A percentile compares a stretch with the other conserved stretches of the same genome.
These are phyloP conservation scores for Candida sp. DNA, from an alignment of 1,139 yeast species.

Conservation along the genomic window DNA sequence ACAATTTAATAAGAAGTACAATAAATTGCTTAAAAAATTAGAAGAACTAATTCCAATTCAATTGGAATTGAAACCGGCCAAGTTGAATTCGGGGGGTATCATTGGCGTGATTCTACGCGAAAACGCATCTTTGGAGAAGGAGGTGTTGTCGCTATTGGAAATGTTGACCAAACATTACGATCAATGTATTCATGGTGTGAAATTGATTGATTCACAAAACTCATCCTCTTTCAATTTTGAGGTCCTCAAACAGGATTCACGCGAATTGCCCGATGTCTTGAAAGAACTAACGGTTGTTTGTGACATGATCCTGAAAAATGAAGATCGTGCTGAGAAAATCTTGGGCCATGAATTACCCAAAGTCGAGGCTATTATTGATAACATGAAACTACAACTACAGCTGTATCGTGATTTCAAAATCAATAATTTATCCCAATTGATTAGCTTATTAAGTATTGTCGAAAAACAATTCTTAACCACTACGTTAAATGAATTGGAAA, in stretches of 20 bases:
- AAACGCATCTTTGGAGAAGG: conserved; percentile 58
- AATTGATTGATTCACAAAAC: conserved; percentile 9
- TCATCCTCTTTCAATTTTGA: conserved; percentile 20
- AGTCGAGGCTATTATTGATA: conserved; percentile 14
- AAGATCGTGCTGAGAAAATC: conserved; percentile 26
- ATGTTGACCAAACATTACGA: conserved; percentile 82
- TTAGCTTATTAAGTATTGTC: conserved; percentile 18
- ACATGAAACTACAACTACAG: conserved; percentile 14
- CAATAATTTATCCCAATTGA: conserved; percentile 20
- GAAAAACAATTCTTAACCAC: conserved; percentile 12
- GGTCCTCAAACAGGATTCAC: conserved; percentile 31
- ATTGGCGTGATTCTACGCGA: conserved; percentile 27
- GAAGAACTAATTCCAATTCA: conserved; percentile 20
- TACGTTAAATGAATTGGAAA: conserved; percentile 3
- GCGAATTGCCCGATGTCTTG: conserved; percentile 29
- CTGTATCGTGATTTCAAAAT: conserved; percentile 21
- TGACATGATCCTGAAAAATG: conserved; percentile 37
- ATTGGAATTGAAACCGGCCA: conserved; percentile 11
- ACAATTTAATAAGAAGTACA: conserved; percentile 13
- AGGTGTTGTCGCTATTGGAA: conserved; percentile 65
- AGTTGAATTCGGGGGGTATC: conserved; percentile 11
- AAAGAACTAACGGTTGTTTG: conserved; percentile 30
- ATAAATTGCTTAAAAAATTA: conserved; percentile 15
- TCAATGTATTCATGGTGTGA: conserved; percentile 53
- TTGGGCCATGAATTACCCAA: conserved; percentile 12